Base-by-base conservation (phyloP, 495 filamentous ascomycete species). In the Neurospora sp. region DNA sequence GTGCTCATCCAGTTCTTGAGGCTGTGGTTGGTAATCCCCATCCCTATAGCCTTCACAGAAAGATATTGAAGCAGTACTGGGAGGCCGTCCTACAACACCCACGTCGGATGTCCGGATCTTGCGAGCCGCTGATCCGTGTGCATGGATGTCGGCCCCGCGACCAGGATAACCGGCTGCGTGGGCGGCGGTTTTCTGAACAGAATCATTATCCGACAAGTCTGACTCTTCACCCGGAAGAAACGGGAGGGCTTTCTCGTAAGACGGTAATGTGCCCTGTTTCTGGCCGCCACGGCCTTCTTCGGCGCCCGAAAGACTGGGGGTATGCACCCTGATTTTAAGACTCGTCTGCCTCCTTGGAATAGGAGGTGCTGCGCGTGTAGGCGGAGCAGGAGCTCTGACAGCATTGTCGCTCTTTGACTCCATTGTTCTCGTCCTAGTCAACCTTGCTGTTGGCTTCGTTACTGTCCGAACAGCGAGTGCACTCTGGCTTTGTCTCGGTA, bases 301-400 rank as follows among this genome's bases (percentile, higher is more conserved):
- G 14, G 27, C 53, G 2, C 12, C 3, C 53, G 27, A 65, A 35
- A 65, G 7, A 27, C 14, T 65, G 53, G 22, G 31, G 14, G 12
- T 35, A 16, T 37, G 53, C 27, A 27, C 6, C 27, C 27, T 65
- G 27, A 31, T 68, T 17, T 71, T 68, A 59, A 82, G 74, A 59
- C 80, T 81, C 31, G 78, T 73, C 42, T 80, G 76, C 48, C 81
- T 74, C 70, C 41, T 74, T 16, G 81, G 82, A 3, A 82, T 72
- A 20, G 76, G 75, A 40, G 79, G 81, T 20, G 78, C 76, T 8
- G 70, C 72, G 7, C 79, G 73, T 37, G 72, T 68, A 35, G 74
- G 73, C 3, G 72, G 42, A 20, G 48, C 12, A 10, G 7, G 69
- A 38, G 40, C 42, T 65, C 44, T 69, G 20, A 70, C 45, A 10